phyloP scores from a whole-genome alignment of 805 yeast species.

The Pichia insulana region DNA sequence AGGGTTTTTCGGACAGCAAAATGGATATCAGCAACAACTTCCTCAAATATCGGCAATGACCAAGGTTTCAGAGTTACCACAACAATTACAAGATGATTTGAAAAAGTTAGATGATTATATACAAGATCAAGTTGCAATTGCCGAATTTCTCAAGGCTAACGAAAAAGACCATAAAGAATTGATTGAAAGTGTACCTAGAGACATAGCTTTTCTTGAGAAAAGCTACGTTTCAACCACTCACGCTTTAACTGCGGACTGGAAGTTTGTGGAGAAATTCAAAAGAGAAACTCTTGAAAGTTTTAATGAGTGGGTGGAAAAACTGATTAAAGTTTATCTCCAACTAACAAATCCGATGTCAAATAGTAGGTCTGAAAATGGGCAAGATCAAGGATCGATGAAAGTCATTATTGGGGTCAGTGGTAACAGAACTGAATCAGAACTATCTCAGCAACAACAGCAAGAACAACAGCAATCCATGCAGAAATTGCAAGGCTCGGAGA shows the following conservation, averaged over 20 bases:
- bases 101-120: constrained; percentile 66
- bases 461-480: constrained; percentile 18
- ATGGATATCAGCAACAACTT: constrained; percentile 29
- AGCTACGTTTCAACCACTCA: constrained; percentile 57
- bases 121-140: constrained; percentile 63
- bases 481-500: constrained; percentile 14
- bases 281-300: constrained; percentile 28
- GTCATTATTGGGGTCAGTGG: constrained; percentile 28
- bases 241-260: constrained; percentile 44
- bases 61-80: constrained; percentile 65
- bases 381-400: constrained; percentile 16
- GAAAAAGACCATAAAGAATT: constrained; percentile 53
- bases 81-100: constrained; percentile 56
- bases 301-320: constrained; percentile 32
- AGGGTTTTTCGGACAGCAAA: constrained; percentile 7
- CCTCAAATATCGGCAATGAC: constrained; percentile 63
- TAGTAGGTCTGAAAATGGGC: constrained; percentile 17
- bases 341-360: constrained; percentile 29
- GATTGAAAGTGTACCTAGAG: constrained; percentile 65
- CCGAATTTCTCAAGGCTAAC: constrained; percentile 58
- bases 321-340: constrained; percentile 29
- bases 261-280: constrained; percentile 37
- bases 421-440: constrained; percentile 14
- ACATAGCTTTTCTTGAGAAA: constrained; percentile 53
- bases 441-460: constrained; percentile 10